Evolutionary conservation across 2,329 filamentous ascomycete species (phyloP).

Genomic region (Myotisia sp.): DNA sequence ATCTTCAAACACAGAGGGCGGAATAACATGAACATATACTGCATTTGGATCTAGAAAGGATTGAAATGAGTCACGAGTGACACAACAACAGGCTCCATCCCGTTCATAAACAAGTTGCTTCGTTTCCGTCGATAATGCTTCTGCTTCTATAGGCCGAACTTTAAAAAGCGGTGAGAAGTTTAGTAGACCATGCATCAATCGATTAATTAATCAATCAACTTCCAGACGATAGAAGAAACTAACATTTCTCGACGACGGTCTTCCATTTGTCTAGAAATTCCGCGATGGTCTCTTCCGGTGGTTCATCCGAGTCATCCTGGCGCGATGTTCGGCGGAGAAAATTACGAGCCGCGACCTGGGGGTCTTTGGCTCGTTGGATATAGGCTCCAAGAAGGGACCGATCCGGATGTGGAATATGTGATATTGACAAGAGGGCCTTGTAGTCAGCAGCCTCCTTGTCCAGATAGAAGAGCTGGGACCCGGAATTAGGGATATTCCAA

Average conservation of each 20-base stretch:
- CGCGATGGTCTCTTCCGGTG: not conserved
- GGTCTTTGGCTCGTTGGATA: constrained; percentile 10
- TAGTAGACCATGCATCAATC: no score
- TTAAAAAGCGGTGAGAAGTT: no score
- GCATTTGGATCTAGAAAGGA: constrained; percentile 1
- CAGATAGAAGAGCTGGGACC: constrained; percentile 13
- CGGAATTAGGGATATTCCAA: constrained; percentile 11
- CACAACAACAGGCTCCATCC: constrained; percentile 12
- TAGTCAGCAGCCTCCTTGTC: constrained; percentile 12
- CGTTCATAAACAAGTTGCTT: constrained; percentile 10
- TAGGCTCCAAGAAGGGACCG: constrained; percentile 12
- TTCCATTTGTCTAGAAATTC: constrained; percentile 11
- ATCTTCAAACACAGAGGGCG: constrained; percentile 6
- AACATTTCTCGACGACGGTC: constrained; percentile 11
- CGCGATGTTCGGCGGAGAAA: constrained; percentile 7
- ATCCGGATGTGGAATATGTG: constrained; percentile 12
- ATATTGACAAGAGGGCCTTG: constrained; percentile 11
- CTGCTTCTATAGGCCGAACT: constrained; percentile 11
- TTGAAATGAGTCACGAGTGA: constrained; percentile 6
- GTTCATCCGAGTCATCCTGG: not conserved
- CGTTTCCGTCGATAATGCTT: constrained; percentile 5
- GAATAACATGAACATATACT: constrained; percentile 5
- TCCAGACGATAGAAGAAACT: not conserved
- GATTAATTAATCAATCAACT: no score
- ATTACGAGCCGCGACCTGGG: constrained; percentile 10